Base-by-base conservation (phyloP, 129 eudicot genomes). In the Heracleum sosnowskyi region DNA sequence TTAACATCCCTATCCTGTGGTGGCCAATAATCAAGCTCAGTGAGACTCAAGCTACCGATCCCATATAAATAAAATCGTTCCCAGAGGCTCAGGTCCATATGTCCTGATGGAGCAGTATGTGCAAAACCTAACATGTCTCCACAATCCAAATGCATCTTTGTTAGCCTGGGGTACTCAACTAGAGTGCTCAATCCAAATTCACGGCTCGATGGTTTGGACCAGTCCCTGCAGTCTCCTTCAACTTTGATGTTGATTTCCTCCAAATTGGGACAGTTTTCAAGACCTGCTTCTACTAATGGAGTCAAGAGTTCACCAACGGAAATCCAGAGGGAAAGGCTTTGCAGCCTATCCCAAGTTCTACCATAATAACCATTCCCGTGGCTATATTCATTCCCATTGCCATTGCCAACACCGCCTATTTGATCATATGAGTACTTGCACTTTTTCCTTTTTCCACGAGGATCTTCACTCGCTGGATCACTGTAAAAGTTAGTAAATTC, bases 1-100 rank as follows among this genome's bases (percentile, higher is more conserved):
- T 96, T 96, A 11, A 96, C 97, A 82, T 96, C 99, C 83, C 88
- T 84, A 78, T 96, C 99, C 69, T 92, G 97, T 8, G 99, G 99
- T 4, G 97, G 97, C 99, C 99, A 96, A 76, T 96, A 96, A 80
- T 96, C 91, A 0, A 96, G 90, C 78, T 96, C 97, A 8, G 20
- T 79, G 15, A 96, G 86, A 22, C 53, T 78, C 85, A 95, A 82
- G 11, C 74, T 71, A 41, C 86, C 85, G 0, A 95, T 90, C 22
- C 96, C 97, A n/a, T 34, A 80, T 68, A 95, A 72, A 84, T 87
- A 92, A 77, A 88, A 95, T 82, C 99, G 82, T 75, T 95, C 99
- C 99, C 99, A 95, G 40, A 84, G 80, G 85, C 97, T 95, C 84
- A 95, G 80, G 78, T 95, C 99, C 96, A 92, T 85, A 83, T 88